Conservation (phyloP, 345 rosid species). For the Diplotaxis tenuifolia region DNA sequence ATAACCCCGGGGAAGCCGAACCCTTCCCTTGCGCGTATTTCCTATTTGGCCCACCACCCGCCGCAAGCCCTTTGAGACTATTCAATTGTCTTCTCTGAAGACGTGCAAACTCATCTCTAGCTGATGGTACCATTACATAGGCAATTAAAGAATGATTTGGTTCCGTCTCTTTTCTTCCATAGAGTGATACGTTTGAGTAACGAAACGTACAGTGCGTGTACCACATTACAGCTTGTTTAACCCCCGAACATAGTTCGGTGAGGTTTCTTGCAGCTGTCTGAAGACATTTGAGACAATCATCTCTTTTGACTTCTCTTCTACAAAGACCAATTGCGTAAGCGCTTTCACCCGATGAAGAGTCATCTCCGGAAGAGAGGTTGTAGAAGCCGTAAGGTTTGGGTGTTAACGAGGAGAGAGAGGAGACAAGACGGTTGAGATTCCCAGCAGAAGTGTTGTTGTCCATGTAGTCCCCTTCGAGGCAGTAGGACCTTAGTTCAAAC, state of each 20-base stretch:
- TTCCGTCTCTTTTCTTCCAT: slow-evolving; percentile 33
- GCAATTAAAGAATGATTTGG: background rate
- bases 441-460: slow-evolving; percentile 26
- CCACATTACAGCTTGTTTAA: slow-evolving; percentile 41
- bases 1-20: background rate
- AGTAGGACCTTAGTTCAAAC: background rate
- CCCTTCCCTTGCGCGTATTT: slow-evolving; percentile 47
- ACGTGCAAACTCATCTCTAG: slow-evolving; percentile 1
- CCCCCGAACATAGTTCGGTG: slow-evolving; percentile 20
- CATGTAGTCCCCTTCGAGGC: slow-evolving; percentile 25
- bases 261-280: slow-evolving; percentile 27
- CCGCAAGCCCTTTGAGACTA: slow-evolving; percentile 29
- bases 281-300: slow-evolving; percentile 40
- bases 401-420: slow-evolving; percentile 21
- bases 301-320: slow-evolving; percentile 44
- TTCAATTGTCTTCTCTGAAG: slow-evolving; percentile 30
- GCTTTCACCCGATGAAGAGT: slow-evolving; percentile 17
- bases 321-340: slow-evolving; percentile 41
- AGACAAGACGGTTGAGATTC: slow-evolving; percentile 30
- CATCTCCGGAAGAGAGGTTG: slow-evolving; percentile 34
- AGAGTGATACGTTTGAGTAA: slow-evolving; percentile 37
- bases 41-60: slow-evolving; percentile 30
- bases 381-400: slow-evolving; percentile 36
- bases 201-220: slow-evolving; percentile 43
- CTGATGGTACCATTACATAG: background rate